Evolutionary conservation across 306 rosid species (phyloP).

Genomic region (Vigna unguiculata): DNA sequence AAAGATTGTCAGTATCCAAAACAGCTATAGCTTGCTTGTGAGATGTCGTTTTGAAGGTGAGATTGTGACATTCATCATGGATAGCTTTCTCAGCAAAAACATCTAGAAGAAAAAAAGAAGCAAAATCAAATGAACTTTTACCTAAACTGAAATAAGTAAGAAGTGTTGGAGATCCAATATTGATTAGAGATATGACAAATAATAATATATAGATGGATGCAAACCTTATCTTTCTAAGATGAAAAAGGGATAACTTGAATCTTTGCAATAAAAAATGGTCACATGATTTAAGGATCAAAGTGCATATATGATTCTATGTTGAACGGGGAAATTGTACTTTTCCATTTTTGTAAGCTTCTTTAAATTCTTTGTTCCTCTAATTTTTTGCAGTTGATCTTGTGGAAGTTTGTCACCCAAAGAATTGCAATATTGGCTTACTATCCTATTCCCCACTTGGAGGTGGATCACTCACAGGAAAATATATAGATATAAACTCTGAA

Average conservation of each 20-base stretch:
- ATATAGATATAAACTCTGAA: constrained; percentile 68
- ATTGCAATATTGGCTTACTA: constrained; percentile 80
- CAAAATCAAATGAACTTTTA: no score
- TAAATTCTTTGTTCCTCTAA: constrained; percentile 29
- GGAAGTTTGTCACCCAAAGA: constrained; percentile 90
- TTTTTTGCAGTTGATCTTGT: constrained; percentile 77
- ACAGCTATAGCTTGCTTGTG: constrained; percentile 75
- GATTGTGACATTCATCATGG: background rate
- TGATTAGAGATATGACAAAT: no score
- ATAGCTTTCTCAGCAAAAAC: no score
- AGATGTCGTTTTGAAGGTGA: constrained; percentile 71
- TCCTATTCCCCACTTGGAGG: constrained; percentile 85
- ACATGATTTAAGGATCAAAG: constrained; percentile 5
- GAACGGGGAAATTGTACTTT: background rate
- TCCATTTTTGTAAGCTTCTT: background rate
- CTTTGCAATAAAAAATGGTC: background rate
- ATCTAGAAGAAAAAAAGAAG: background rate
- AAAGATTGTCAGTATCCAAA: constrained; percentile 92
- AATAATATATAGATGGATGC: no score
- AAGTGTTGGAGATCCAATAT: no score
- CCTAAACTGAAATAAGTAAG: no score
- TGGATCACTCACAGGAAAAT: constrained; percentile 85
- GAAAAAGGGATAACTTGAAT: background rate
- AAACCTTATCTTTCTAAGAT: background rate
- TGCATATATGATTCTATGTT: background rate